Evolutionary conservation across 2,329 filamentous ascomycete species (phyloP), one percentile per base, ranked within the genome.

Genomic region (Fusarium armeniacum): DNA sequence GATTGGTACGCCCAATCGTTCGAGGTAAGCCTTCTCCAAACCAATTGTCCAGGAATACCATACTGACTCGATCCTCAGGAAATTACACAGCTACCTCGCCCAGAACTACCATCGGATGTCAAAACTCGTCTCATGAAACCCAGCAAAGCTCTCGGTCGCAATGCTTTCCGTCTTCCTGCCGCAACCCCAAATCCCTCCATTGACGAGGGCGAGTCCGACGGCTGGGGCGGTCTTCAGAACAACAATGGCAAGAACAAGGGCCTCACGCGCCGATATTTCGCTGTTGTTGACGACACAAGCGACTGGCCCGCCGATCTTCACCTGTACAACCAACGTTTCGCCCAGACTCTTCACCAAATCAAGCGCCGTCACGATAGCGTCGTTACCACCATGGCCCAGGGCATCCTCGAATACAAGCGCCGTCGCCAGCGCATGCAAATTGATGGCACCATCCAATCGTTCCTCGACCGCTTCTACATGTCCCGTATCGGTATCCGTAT

Each of bases 1-100:
- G 94, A 98, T 77, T 99, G 96, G 96, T 99, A 99, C 81, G 96
- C 95, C 70, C 96, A 99, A 83, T 99, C 96, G 53, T 99, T 99
- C 77, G 96, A 99, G 89, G 94, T 97, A 87, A 75, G 71, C 43
- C 22, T 33, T 18, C 15, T 24, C 20, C 6, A 28, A 46, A 5
- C 11, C 41, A 44, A 43, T 33, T 54, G 5, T 35, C 6, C 18
- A 40, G 12, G 24, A 24, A 36, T 30, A 33, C 28, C 47, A 47
- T 46, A 36, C 60, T 74, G 26, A 74, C 69, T 47, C 44, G 20
- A 16, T 18, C 50, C 38, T 30, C 73, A 95, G 93, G 96, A 99
- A 86, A 97, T 99, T 80, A 98, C 94, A 72, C 90, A 88, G 58
- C 86, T 99, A 8, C 89, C 92, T 65, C 89, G 93, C 76, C 96